phyloP scores from a whole-genome alignment of 2,329 filamentous ascomycete genomes.

The Pestalotiopsis sp. region DNA sequence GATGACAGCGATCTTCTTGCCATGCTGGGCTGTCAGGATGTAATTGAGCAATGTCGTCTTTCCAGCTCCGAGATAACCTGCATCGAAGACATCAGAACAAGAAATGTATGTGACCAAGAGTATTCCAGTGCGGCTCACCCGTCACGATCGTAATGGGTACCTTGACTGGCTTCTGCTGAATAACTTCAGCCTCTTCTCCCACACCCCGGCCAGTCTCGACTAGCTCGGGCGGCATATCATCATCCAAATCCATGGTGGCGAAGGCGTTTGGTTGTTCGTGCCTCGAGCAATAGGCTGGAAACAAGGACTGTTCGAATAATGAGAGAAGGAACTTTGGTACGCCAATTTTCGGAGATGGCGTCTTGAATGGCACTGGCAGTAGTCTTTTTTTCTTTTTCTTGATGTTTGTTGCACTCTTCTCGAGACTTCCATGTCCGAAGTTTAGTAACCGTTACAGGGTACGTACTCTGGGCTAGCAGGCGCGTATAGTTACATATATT shows the following conservation, averaged over 20 bases:
- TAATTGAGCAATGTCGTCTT: conserved; percentile 97
- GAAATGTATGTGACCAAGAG: not conserved
- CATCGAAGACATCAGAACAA: not conserved
- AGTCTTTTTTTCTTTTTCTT: not conserved
- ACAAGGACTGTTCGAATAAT: not conserved
- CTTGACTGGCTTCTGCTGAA: conserved; percentile 60
- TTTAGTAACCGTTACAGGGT: not conserved
- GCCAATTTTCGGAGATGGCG: too few species aligned
- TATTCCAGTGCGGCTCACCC: conserved; percentile 45
- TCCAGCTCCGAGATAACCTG: conserved; percentile 91
- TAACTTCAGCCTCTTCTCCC: conserved; percentile 34
- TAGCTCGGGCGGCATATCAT: conserved; percentile 69
- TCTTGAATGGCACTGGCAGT: not conserved
- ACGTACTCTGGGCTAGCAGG: not conserved
- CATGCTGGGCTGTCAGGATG: conserved; percentile 91
- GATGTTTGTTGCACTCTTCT: not conserved
- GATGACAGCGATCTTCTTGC: conserved; percentile 97
- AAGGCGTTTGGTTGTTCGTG: not conserved
- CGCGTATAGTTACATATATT: not conserved
- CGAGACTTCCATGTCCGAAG: not conserved
- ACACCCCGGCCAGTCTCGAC: conserved; percentile 47
- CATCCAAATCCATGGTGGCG: conserved; percentile 63
- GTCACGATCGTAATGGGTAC: conserved; percentile 88
- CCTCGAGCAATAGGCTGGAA: not conserved
- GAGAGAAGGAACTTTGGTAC: not conserved